Evolutionary conservation across 2,329 filamentous ascomycete species (phyloP), one percentile per base, ranked within the genome.

Genomic region (Penicillium sp.): DNA sequence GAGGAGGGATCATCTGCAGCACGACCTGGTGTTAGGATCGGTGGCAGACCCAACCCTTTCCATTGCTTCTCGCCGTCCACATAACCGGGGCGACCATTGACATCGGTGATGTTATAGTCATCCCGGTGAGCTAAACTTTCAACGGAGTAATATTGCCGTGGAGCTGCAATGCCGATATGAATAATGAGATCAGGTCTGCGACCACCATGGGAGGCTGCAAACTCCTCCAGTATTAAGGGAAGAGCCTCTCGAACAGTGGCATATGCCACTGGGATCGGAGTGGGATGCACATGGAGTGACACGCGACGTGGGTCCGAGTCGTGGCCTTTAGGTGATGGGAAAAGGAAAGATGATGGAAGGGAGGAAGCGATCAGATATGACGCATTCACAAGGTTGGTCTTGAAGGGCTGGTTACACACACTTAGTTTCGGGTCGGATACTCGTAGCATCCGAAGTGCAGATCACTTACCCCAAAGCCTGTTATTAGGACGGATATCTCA

Each of bases 121-220:
- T 90, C 86, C 38, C 89, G 82, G 68, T 90, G 87, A 0, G 83
- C 90, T 36, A 83, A 79, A 11, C 83, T 81, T 76, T 96, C 91
- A 9, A 93, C 78, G 11, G 84, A 82, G 71, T 93, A 95, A 65
- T 84, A 85, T 65, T 72, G 81, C 64, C 76, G 84, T 67, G 72
- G 88, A 70, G 71, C 78, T 0, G 90, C 89, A 82, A 95, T 91
- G 60, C 91, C 91, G 50, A 95, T 88, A 72, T 95, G 91, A 4
- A 96, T 72, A 23, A 86, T 81, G 31, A 88, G 75, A 72, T 95
- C 88, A 53, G 87, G 81, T 48, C 77, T 71, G 61, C 65, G 72
- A 57, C 70, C 70, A 60, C 73, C 73, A 48, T 77, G 71, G 8
- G 68, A 63, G 10, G 72, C 69, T 62, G 77, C 71, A 60, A 75